Conservation (phyloP, 1,139 yeast species). For the Blastobotrys petasosporus region DNA sequence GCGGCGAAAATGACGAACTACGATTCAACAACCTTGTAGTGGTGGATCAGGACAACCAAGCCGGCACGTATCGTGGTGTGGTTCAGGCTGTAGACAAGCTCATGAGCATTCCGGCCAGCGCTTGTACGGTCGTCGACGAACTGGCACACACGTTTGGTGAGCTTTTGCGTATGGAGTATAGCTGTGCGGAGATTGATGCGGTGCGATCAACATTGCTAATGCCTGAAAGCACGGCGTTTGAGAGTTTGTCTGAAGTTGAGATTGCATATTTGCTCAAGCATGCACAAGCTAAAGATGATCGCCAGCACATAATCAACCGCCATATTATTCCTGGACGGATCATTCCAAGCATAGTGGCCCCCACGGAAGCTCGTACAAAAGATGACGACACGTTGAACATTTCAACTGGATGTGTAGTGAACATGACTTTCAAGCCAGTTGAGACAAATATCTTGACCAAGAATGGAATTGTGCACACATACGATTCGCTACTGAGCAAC, state of each 20-base stretch:
- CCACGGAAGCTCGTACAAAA: not conserved
- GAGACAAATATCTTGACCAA: slow-evolving; percentile 44
- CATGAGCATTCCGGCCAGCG: slow-evolving; percentile 40
- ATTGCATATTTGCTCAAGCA: slow-evolving; percentile 37
- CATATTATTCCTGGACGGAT: slow-evolving; percentile 26
- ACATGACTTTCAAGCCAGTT: slow-evolving; percentile 29
- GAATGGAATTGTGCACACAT: slow-evolving; percentile 61
- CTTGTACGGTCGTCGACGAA: slow-evolving; percentile 37
- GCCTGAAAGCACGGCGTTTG: slow-evolving; percentile 42
- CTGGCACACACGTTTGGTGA: slow-evolving; percentile 21
- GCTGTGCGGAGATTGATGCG: slow-evolving; percentile 15
- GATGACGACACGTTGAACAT: slow-evolving; percentile 15
- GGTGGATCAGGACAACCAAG: slow-evolving; percentile 58
- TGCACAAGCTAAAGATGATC: slow-evolving; percentile 37
- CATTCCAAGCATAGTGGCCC: not conserved
- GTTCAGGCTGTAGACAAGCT: slow-evolving; percentile 65
- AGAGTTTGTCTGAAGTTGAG: slow-evolving; percentile 41
- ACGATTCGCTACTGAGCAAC: slow-evolving; percentile 37
- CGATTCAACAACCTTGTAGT: slow-evolving; percentile 26
- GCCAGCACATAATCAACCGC: slow-evolving; percentile 32
- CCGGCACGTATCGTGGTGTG: slow-evolving; percentile 63
- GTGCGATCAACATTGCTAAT: slow-evolving; percentile 35
- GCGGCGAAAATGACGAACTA: not conserved
- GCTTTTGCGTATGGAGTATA: slow-evolving; percentile 23
- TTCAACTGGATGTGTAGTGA: slow-evolving; percentile 19